Conservation (phyloP, 2,329 filamentous ascomycete genomes). For the Fusarium miscanthi region DNA sequence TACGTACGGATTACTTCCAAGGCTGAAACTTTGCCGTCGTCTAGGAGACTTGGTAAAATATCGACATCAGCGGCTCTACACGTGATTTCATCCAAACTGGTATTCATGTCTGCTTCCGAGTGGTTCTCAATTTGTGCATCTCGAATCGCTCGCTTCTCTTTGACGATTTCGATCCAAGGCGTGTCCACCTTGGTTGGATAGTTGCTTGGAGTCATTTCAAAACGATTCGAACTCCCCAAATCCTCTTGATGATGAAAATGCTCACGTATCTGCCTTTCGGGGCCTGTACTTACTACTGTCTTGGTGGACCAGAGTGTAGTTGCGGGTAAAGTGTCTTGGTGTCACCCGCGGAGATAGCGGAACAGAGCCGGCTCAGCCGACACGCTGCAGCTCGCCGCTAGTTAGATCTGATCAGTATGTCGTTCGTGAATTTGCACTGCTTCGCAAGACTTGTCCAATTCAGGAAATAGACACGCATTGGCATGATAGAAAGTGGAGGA, state of each 20-base stretch:
- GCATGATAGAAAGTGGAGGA: background rate
- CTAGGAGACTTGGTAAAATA: background rate
- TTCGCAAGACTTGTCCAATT: fast-evolving
- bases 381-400: too few species aligned
- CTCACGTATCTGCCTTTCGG: background rate
- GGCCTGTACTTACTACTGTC: background rate
- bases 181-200: fast-evolving
- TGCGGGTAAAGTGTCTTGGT: background rate
- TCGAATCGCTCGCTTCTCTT: background rate
- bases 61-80: background rate
- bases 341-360: background rate
- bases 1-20: background rate
- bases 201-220: fast-evolving
- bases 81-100: background rate
- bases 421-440: background rate
- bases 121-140: background rate
- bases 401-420: too few species aligned
- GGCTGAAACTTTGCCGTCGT: background rate
- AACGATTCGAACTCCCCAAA: too few species aligned
- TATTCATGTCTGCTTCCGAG: background rate
- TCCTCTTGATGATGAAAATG: background rate
- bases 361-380: background rate
- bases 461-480: background rate
- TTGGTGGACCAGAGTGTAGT: background rate
- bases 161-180: background rate